These are phyloP conservation scores for Phoma herbarum DNA, from an alignment of 2,329 filamentous ascomycete species.

Conservation along the genomic window DNA sequence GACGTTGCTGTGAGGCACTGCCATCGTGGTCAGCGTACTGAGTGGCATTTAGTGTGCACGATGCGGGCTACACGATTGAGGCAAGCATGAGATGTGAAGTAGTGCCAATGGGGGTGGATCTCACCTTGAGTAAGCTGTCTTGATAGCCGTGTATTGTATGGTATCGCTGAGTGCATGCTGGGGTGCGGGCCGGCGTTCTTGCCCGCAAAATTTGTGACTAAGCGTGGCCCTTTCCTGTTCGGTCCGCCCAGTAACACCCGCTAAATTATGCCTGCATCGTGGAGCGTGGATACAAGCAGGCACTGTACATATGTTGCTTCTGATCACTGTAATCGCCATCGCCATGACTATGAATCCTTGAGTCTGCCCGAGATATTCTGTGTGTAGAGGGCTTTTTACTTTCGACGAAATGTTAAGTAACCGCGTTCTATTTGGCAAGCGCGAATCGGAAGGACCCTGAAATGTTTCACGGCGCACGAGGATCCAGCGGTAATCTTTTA, in stretches of 20 bases:
- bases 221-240: constrained; percentile 4
- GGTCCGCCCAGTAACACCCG: neutral
- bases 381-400: neutral
- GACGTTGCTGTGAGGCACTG: constrained; percentile 13
- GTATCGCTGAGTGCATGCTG: constrained; percentile 6
- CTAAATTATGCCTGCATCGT: neutral
- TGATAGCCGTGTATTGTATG: constrained; percentile 20
- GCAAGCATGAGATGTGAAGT: neutral
- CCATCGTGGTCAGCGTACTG: constrained; percentile 26
- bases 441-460: neutral
- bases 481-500: constrained; percentile 8
- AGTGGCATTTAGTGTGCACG: neutral
- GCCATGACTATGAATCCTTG: neutral
- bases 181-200: neutral
- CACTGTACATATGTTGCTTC: neutral
- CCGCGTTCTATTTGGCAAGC: neutral
- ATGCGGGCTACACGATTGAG: neutral
- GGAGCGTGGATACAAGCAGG: neutral
- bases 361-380: too few species aligned
- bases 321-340: neutral
- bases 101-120: constrained; percentile 10
- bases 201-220: constrained; percentile 10
- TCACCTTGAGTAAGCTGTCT: constrained; percentile 21
- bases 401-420: neutral
- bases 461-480: constrained; percentile 7